phyloP scores from a whole-genome alignment of 1,284 basidiomycete genomes.

The Marasmius sp. region DNA sequence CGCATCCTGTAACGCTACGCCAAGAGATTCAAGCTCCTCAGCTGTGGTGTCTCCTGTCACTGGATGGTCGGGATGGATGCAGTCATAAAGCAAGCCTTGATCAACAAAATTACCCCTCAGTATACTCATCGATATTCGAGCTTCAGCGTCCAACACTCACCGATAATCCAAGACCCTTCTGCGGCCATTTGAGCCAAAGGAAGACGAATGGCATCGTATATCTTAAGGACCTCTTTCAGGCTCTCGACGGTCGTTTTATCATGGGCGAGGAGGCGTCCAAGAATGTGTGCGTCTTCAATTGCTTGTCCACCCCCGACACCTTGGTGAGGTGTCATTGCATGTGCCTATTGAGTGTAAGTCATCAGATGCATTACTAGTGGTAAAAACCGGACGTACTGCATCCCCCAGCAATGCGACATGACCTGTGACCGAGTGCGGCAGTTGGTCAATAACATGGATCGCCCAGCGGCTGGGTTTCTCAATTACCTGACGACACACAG shows the following conservation, averaged over 20 bases:
- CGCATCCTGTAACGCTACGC: slow-evolving; percentile 14
- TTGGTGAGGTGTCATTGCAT: slow-evolving; percentile 37
- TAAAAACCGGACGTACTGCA: slow-evolving; percentile 30
- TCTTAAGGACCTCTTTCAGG: slow-evolving; percentile 15
- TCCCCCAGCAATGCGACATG: slow-evolving; percentile 42
- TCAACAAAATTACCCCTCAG: too few species aligned
- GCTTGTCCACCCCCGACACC: slow-evolving; percentile 36
- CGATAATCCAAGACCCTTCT: slow-evolving; percentile 12
- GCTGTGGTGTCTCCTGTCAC: neutral
- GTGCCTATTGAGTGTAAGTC: slow-evolving; percentile 22
- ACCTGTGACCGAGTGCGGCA: slow-evolving; percentile 32
- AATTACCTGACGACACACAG: slow-evolving; percentile 24
- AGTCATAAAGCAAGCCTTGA: slow-evolving; percentile 20
- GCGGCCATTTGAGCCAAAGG: slow-evolving; percentile 12
- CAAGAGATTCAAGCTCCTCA: slow-evolving; percentile 17
- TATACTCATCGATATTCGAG: neutral
- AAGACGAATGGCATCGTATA: slow-evolving; percentile 20
- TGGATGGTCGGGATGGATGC: slow-evolving; percentile 19
- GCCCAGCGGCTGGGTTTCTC: slow-evolving; percentile 40
- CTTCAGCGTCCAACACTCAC: neutral
- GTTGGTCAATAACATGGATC: slow-evolving; percentile 35
- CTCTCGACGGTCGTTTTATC: slow-evolving; percentile 10
- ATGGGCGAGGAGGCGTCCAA: slow-evolving; percentile 31
- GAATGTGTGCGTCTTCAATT: slow-evolving; percentile 35
- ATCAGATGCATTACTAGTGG: neutral